Evolutionary conservation across 2,329 filamentous ascomycete species (phyloP).

Genomic region (Cercospora beticola): DNA sequence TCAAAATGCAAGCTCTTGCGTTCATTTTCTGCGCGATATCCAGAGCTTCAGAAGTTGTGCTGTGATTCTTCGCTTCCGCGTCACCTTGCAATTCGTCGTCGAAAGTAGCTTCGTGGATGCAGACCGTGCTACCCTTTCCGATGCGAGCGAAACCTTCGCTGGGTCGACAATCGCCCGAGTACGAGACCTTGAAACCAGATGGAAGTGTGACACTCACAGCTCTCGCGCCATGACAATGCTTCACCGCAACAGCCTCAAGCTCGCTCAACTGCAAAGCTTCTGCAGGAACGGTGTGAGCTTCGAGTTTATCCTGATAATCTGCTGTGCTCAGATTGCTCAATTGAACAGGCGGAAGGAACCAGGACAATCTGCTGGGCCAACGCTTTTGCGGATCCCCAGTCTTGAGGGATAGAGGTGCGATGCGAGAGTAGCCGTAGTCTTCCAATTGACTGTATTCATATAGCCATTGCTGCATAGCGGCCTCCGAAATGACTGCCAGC

Average conservation of each 20-base stretch:
- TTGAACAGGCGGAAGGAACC: slow-evolving; percentile 35
- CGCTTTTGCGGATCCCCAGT: slow-evolving; percentile 29
- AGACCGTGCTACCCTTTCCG: slow-evolving; percentile 72
- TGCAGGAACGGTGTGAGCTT: slow-evolving; percentile 26
- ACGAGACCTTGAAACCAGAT: slow-evolving; percentile 80
- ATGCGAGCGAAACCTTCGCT: slow-evolving; percentile 67
- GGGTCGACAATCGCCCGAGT: slow-evolving; percentile 91
- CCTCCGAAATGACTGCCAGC: slow-evolving; percentile 68
- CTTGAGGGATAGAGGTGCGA: slow-evolving; percentile 52
- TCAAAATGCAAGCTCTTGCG: slow-evolving; percentile 77
- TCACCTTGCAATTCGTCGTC: slow-evolving; percentile 79
- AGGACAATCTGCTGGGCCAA: slow-evolving; percentile 28
- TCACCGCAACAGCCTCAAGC: slow-evolving; percentile 67
- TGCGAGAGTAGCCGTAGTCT: slow-evolving; percentile 67
- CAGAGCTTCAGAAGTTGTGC: slow-evolving; percentile 82
- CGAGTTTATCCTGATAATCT: slow-evolving; percentile 30
- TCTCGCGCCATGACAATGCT: slow-evolving; percentile 77
- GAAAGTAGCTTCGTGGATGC: slow-evolving; percentile 96
- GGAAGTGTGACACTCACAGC: slow-evolving; percentile 77
- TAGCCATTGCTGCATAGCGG: slow-evolving; percentile 72
- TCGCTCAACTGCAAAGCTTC: slow-evolving; percentile 61
- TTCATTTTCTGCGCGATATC: slow-evolving; percentile 73
- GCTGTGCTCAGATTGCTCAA: slow-evolving; percentile 23
- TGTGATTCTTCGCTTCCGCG: slow-evolving; percentile 84
- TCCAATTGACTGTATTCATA: slow-evolving; percentile 77